A percentile compares a stretch with the other conserved stretches of the same genome.
Evolutionary conservation across 805 yeast species (phyloP).

Genomic region (Candida orba): DNA sequence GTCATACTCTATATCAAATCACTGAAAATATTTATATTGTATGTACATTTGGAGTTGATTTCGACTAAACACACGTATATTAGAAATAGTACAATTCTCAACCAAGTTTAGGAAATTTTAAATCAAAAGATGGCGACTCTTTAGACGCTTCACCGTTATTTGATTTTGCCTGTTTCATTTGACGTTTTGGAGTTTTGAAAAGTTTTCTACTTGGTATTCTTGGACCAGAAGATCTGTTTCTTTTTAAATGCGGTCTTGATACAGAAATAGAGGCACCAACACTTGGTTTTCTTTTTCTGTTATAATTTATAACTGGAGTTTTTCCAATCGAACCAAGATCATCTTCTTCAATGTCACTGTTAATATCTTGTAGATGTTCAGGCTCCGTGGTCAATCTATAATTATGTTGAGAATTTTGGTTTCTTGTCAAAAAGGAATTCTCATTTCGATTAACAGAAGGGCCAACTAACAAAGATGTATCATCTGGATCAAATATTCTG

Average conservation of each 20-base stretch:
- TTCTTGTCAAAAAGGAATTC: too few relatives aligned
- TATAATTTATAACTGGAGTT: background rate
- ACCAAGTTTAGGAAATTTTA: slow-evolving; percentile 11
- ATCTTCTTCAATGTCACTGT: slow-evolving; percentile 1
- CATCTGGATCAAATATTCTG: slow-evolving; percentile 11
- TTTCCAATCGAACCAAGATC: background rate
- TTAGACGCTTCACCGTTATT: too few relatives aligned
- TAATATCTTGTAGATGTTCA: background rate
- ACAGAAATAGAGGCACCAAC: background rate
- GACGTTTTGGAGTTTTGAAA: slow-evolving; percentile 6
- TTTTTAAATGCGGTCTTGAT: background rate
- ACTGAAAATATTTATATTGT: too few relatives aligned
- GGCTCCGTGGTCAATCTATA: background rate
- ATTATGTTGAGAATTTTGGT: background rate
- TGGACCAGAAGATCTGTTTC: slow-evolving; percentile 4
- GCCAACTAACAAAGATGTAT: slow-evolving; percentile 6
- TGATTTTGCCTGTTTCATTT: background rate
- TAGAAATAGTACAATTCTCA: background rate
- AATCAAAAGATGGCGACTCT: slow-evolving; percentile 5
- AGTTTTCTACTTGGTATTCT: slow-evolving; percentile 8
- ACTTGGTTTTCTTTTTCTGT: background rate
- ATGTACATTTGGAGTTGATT: background rate
- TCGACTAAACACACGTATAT: background rate
- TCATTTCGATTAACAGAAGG: background rate
- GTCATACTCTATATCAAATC: too few relatives aligned